Base-by-base conservation (phyloP, 2,329 filamentous ascomycete species). In the Penicillium sp. region DNA sequence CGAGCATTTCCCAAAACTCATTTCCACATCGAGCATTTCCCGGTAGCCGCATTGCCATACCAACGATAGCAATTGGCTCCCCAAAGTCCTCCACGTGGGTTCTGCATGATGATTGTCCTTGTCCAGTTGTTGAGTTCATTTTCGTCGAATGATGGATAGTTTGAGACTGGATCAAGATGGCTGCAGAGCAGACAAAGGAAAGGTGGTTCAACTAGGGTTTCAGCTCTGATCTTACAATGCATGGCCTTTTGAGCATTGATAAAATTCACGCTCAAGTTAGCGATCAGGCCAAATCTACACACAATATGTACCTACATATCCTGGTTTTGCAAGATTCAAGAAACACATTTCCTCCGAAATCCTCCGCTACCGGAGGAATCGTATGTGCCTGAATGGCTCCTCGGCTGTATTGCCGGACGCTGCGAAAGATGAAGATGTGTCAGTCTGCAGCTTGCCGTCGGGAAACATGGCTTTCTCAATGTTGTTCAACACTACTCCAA, bases 41-140 rank as follows among this genome's bases (percentile, higher is more conserved):
- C 7, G 66, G 65, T 4, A 68, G 60, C 35, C 65, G 44, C 56
- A 66, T 58, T 5, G 59, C 65, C 64, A 68, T 67, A 2, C 66
- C 64, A 16, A 63, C 55, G 14, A 68, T 61, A 13, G 66, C 66
- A 45, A 68, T 58, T 6, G 60, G 60, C 6, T 51, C 46, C 10
- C 32, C 32, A 14, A 39, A 50, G 4, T 40, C 26, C 11, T 50
- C 31, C 37, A 29, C 18, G 22, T 18, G 20, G 38, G 14, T 20
- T 43, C 45, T 55, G 52, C 52, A 55, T 50, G 37, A 31, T 55
- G 52, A 13, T 50, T 55, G 52, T 29, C 45, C 52, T 43, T 55
- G 52, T 50, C 52, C 52, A 55, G 52, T 43, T 43, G 31, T 50
- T 22, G 31, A 55, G 5, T 50, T 44, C 52, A 55, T 54, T 43